Evolutionary conservation across 2,329 filamentous ascomycete species (phyloP).

Genomic region (Trichoderma brevicompactum): DNA sequence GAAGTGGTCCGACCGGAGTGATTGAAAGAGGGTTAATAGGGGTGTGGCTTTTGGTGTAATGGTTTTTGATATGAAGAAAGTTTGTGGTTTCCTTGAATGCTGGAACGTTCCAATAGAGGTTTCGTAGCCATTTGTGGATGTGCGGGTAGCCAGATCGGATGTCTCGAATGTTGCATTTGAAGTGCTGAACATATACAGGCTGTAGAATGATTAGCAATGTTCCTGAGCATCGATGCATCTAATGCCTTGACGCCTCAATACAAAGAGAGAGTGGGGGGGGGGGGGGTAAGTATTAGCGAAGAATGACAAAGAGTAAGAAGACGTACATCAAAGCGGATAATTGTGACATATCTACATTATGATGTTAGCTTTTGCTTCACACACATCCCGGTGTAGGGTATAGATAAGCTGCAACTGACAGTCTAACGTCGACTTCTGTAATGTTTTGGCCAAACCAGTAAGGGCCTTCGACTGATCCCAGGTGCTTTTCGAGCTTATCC

Average conservation of each 20-base stretch:
- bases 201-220: not conserved
- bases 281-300: not conserved
- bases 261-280: too few species aligned
- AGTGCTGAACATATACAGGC: conserved; percentile 80
- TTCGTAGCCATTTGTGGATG: conserved; percentile 77
- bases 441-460: conserved; percentile 75
- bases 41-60: conserved; percentile 63
- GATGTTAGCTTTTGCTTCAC: not conserved
- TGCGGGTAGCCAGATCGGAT: conserved; percentile 80
- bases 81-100: conserved; percentile 83
- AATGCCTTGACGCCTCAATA: too few species aligned
- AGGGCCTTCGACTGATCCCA: conserved; percentile 56
- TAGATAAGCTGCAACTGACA: conserved; percentile 48
- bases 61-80: conserved; percentile 90
- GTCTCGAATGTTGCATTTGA: conserved; percentile 82
- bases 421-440: conserved; percentile 79
- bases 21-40: conserved; percentile 72
- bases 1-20: conserved; percentile 81
- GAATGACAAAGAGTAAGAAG: not conserved
- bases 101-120: conserved; percentile 78
- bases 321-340: conserved; percentile 66
- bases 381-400: too few species aligned
- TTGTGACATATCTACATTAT: conserved; percentile 61
- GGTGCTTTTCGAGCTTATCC: conserved; percentile 73
- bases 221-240: not conserved